Evolutionary conservation across 306 rosid species (phyloP).

Genomic region (Cucurbita pepo): DNA sequence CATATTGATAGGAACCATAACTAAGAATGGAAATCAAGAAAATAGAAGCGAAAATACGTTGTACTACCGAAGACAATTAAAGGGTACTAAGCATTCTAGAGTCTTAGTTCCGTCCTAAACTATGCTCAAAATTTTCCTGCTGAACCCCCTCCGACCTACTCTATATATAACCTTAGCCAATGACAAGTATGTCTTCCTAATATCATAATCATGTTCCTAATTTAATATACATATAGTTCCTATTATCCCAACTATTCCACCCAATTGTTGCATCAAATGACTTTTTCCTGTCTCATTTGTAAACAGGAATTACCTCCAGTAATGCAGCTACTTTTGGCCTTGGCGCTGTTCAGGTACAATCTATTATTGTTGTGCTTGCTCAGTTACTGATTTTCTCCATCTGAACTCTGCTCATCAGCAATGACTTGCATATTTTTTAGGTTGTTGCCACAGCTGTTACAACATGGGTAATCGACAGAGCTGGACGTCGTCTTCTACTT

Average conservation of each 20-base stretch:
- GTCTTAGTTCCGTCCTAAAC: not conserved
- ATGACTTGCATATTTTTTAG: slow-evolving; percentile 24
- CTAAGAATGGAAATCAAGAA: not conserved
- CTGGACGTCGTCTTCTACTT: slow-evolving; percentile 78
- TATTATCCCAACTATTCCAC: not conserved
- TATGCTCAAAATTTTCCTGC: not conserved
- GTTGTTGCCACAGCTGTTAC: slow-evolving; percentile 69
- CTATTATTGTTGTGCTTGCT: slow-evolving; percentile 1
- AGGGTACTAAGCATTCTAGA: not conserved
- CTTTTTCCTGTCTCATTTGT: slow-evolving; percentile 8
- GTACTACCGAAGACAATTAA: not conserved
- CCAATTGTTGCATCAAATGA: not conserved
- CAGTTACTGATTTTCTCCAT: slow-evolving; percentile 4
- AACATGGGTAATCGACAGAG: slow-evolving; percentile 71
- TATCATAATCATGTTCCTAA: not conserved
- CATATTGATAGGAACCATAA: not conserved
- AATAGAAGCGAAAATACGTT: not conserved
- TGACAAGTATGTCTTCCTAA: not conserved
- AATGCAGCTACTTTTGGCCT: slow-evolving; percentile 66
- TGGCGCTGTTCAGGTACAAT: slow-evolving; percentile 82
- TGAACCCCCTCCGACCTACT: not conserved
- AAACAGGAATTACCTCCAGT: slow-evolving; percentile 58
- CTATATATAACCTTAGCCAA: not conserved
- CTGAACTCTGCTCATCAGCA: slow-evolving; percentile 14
- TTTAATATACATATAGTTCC: not conserved